Evolutionary conservation across 805 yeast genomes (phyloP).

Genomic region (Barnettozyma pratensis): DNA sequence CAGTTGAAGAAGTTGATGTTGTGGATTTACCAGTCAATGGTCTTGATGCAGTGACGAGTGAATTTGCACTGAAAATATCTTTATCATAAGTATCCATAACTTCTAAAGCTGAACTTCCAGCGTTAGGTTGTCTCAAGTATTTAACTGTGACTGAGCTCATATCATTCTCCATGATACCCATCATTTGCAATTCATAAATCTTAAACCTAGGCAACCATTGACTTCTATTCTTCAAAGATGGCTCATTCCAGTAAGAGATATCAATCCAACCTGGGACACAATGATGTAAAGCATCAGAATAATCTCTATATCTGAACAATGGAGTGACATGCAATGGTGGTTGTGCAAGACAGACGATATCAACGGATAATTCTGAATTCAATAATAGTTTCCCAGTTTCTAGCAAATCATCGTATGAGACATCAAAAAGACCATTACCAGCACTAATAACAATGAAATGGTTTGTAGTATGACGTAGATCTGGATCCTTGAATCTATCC

Average conservation of each 20-base stretch:
- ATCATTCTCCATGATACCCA: slow-evolving; percentile 95
- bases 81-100: slow-evolving; percentile 68
- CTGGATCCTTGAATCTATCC: slow-evolving; percentile 78
- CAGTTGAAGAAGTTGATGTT: not conserved
- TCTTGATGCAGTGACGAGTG: not conserved
- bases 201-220: slow-evolving; percentile 94
- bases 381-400: slow-evolving; percentile 72
- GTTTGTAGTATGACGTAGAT: slow-evolving; percentile 83
- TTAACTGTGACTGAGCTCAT: slow-evolving; percentile 63
- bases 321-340: slow-evolving; percentile 95
- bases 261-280: slow-evolving; percentile 96
- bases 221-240: slow-evolving; percentile 29
- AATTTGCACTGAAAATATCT: slow-evolving; percentile 36
- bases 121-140: slow-evolving; percentile 36
- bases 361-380: slow-evolving; percentile 80
- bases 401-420: slow-evolving; percentile 70
- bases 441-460: slow-evolving; percentile 87
- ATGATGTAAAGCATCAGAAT: slow-evolving; percentile 47
- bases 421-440: slow-evolving; percentile 91
- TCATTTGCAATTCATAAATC: slow-evolving; percentile 94
- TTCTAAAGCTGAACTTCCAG: slow-evolving; percentile 40
- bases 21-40: not conserved
- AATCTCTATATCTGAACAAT: slow-evolving; percentile 64
- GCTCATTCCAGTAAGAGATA: slow-evolving; percentile 80
- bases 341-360: slow-evolving; percentile 79